Base-by-base conservation (phyloP, 2,329 filamentous ascomycete species). In the Drechslerella coelobrocha region DNA sequence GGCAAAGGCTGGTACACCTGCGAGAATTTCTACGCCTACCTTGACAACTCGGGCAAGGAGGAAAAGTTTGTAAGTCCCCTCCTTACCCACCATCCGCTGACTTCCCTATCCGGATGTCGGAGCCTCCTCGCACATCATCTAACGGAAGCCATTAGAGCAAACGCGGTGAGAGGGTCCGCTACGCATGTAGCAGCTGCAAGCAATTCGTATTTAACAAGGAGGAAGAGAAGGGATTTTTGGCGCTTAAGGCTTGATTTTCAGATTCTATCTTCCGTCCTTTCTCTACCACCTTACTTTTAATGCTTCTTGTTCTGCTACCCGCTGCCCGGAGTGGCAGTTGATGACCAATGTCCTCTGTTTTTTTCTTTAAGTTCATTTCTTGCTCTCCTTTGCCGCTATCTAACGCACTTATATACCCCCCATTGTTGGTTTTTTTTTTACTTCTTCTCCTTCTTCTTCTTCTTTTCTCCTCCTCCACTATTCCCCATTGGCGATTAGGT, bases 1-100 rank as follows among this genome's bases (percentile, higher is more conserved):
- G 65, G 65, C 2, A 69, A 69, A 17, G 65, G 65, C 3, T 69
- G 65, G 65, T 69, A 69, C 24, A 69, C 65, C 19, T 69, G 65
- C 48, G 57, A 69, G 52, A 69, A 69, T 19, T 69, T 69, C 48
- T 69, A 69, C 45, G 60, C 60, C 27, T 69, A 69, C 47, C 48
- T 69, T 17, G 65, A 69, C 47, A 69, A 57, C 17, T 61, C 59
- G 10, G 65, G 57, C 12, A 69, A 69, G 43, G 65, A 69, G 24
- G 65, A 69, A 52, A 69, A 61, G n/a, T 62, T 69, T 39, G 65
- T 69, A 50, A 45, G 65, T 45, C 2, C n/a, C 23, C 6, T n/a
- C 17, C 9, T 34, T 19, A n/a, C 14, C 14, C 7, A 4, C 2
- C n/a, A 26, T 10, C 17, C 45, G 4, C 26, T 19, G 2, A 21